phyloP scores from a whole-genome alignment of 768 basidiomycete genomes.

The Candolleomyces efflorescens region DNA sequence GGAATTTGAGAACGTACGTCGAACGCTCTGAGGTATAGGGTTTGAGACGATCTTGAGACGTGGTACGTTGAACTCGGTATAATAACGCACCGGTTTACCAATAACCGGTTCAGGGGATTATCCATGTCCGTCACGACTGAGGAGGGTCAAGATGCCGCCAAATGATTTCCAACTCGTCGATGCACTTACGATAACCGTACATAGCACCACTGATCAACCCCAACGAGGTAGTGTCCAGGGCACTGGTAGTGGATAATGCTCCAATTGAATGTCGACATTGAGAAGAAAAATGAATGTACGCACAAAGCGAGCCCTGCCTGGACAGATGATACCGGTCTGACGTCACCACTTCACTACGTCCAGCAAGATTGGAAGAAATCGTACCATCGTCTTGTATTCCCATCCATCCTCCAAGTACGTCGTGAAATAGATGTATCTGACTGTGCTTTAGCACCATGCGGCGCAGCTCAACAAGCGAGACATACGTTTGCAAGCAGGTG shows the following conservation, averaged over 20 bases:
- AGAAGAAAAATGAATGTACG: neutral
- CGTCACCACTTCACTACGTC: neutral
- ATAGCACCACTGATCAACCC: constrained; percentile 8
- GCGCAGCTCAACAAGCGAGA: too few relatives aligned
- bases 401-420: constrained; percentile 8
- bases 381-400: constrained; percentile 8
- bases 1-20: neutral
- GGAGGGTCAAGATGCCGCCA: neutral
- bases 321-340: neutral
- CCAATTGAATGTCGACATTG: neutral
- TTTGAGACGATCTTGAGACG: neutral
- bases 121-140: neutral
- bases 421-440: neutral
- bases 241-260: neutral
- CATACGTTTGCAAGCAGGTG: too few relatives aligned
- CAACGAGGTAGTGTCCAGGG: constrained; percentile 10
- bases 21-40: neutral
- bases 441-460: neutral
- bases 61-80: neutral
- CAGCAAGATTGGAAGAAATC: neutral
- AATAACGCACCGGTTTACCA: neutral
- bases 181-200: constrained; percentile 12
- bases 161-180: neutral
- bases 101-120: neutral
- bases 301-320: neutral